Evolutionary conservation across 306 rosid genomes (phyloP).

Genomic region (Dicorynia guianensis): DNA sequence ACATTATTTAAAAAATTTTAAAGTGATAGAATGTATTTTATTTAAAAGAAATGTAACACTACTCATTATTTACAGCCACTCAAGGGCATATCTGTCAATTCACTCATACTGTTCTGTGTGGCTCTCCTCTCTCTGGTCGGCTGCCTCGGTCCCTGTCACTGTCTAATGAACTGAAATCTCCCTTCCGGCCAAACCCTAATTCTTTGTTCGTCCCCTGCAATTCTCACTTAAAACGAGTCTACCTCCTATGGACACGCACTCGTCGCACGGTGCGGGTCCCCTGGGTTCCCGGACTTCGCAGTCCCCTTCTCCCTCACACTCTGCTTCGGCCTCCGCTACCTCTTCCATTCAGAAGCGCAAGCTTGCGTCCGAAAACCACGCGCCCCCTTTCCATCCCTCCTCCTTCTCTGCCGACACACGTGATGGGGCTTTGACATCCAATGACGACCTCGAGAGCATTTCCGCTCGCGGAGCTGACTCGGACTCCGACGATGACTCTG

Average conservation of each 20-base stretch:
- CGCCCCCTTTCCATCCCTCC: constrained; percentile 90
- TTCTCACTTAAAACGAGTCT: background rate
- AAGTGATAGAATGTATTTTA: no score
- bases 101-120: no score
- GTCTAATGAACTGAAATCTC: no score
- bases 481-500: constrained; percentile 90
- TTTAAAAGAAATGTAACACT: no score
- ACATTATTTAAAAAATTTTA: no score
- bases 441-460: constrained; percentile 96
- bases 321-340: constrained; percentile 93
- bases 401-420: constrained; percentile 93
- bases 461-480: constrained; percentile 87
- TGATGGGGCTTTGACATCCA: constrained; percentile 90
- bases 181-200: background rate
- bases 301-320: constrained; percentile 95
- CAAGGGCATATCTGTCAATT: no score
- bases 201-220: background rate
- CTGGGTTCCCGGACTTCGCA: constrained; percentile 91
- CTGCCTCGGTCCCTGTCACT: no score
- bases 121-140: no score
- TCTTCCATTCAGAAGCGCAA: constrained; percentile 93
- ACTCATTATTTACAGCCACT: no score
- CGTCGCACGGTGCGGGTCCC: constrained; percentile 73
- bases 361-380: constrained; percentile 80
- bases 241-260: constrained; percentile 71